phyloP scores from a whole-genome alignment of 306 rosid species.

The Gillenia trifoliata region DNA sequence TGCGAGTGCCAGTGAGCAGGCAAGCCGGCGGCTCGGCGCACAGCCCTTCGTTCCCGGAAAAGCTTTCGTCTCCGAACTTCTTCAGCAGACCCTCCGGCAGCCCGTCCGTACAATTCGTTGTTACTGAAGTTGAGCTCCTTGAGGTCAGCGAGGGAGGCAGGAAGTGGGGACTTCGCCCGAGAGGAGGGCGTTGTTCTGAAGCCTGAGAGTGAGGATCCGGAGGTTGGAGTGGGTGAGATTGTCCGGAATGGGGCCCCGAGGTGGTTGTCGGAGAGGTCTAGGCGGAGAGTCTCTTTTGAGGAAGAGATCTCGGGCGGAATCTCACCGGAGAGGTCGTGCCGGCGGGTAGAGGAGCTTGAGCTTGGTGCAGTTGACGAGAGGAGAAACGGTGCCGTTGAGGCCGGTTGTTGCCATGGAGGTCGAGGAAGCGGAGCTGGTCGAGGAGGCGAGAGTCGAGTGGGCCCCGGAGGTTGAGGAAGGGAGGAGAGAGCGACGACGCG shows the following conservation, averaged over 20 bases:
- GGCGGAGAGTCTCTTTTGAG: constrained; percentile 57
- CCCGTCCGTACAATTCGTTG: constrained; percentile 65
- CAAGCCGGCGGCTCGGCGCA: constrained; percentile 65
- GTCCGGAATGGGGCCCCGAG: constrained; percentile 48
- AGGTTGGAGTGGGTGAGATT: constrained; percentile 38
- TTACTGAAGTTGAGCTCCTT: constrained; percentile 64
- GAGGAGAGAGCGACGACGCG: constrained; percentile 55
- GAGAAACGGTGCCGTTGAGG: constrained; percentile 51
- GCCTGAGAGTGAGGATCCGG: constrained; percentile 61
- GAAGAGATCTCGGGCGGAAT: constrained; percentile 52
- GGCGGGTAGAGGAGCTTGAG: constrained; percentile 73
- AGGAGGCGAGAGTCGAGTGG: constrained; percentile 54
- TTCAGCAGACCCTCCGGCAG: constrained; percentile 54
- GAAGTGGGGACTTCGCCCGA: constrained; percentile 66
- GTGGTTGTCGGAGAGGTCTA: constrained; percentile 90
- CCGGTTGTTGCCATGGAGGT: constrained; percentile 86
- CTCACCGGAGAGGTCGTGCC: constrained; percentile 78
- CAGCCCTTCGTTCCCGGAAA: constrained; percentile 74
- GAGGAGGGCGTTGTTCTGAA: constrained; percentile 73
- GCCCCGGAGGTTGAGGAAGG: constrained; percentile 80
- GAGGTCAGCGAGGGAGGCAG: constrained; percentile 43
- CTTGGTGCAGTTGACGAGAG: constrained; percentile 64
- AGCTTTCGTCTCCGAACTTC: constrained; percentile 56
- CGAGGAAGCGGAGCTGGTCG: constrained; percentile 77
- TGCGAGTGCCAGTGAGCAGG: constrained; percentile 25